A percentile compares a stretch with the other conserved stretches of the same genome.
Evolutionary conservation across 805 yeast genomes (phyloP).

Genomic region (Nakazawaea populi): DNA sequence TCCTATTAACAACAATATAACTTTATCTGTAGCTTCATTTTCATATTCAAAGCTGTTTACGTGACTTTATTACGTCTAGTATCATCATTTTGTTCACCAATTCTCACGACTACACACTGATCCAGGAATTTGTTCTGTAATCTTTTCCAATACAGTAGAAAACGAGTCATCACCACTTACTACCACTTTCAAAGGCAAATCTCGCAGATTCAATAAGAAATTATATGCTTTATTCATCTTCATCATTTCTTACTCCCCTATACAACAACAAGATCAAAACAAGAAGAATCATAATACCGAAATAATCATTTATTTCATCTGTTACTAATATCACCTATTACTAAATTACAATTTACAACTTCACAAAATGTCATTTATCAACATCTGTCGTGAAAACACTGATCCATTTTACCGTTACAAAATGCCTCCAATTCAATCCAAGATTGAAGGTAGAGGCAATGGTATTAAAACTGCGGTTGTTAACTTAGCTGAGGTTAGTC

Average conservation of each 20-base stretch:
- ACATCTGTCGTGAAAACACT: conserved; percentile 93
- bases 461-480: conserved; percentile 96
- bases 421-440: conserved; percentile 97
- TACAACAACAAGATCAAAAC: neutral
- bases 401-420: conserved; percentile 99
- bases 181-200: neutral
- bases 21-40: no score
- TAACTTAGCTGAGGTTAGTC: conserved; percentile 87
- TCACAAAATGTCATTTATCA: conserved; percentile 70
- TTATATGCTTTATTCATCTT: conserved; percentile 1
- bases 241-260: neutral
- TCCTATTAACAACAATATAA: no score
- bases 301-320: neutral
- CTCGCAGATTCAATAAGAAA: neutral
- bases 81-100: no score
- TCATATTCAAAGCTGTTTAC: no score
- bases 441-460: conserved; percentile 98
- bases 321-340: no score
- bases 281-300: neutral
- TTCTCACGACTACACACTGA: no score
- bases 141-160: no score
- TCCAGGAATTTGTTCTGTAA: no score
- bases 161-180: neutral
- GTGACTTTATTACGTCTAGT: no score
- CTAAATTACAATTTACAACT: neutral